A percentile compares a stretch with the other conserved stretches of the same genome.
These are phyloP conservation scores for Fraxinus platypoda DNA, from an alignment of 305 asterid genomes.

Conservation along the genomic window DNA sequence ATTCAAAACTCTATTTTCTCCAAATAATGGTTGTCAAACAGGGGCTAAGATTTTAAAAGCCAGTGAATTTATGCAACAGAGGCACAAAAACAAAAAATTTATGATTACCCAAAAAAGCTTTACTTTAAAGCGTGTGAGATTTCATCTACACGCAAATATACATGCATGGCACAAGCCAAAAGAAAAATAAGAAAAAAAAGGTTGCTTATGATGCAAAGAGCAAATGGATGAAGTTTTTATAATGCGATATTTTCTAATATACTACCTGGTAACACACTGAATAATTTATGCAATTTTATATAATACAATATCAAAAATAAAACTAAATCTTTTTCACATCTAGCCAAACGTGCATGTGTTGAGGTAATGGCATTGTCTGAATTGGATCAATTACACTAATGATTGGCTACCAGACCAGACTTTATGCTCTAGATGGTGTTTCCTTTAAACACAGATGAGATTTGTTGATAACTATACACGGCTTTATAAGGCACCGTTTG, in stretches of 20 bases:
- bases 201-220: background rate
- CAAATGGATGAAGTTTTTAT: background rate
- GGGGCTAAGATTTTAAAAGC: background rate
- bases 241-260: background rate
- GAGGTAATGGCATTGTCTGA: background rate
- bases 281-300: background rate
- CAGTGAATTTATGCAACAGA: background rate
- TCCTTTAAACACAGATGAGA: background rate
- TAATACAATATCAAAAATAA: background rate
- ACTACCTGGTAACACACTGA: background rate
- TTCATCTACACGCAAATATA: background rate
- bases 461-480: background rate
- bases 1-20: too few species aligned
- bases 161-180: background rate
- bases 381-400: background rate
- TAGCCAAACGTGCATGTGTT: background rate
- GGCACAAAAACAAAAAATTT: background rate
- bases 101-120: background rate
- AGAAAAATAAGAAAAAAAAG: background rate
- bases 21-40: background rate
- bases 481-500: background rate
- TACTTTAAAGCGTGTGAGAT: background rate
- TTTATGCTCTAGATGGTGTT: background rate
- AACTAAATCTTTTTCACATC: background rate
- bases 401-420: background rate